Percentiles rank a stretch among this genome's conserved stretches.
These are phyloP conservation scores for Lactifluus hygrophoroides DNA, from an alignment of 768 basidiomycete genomes.

Conservation along the genomic window DNA sequence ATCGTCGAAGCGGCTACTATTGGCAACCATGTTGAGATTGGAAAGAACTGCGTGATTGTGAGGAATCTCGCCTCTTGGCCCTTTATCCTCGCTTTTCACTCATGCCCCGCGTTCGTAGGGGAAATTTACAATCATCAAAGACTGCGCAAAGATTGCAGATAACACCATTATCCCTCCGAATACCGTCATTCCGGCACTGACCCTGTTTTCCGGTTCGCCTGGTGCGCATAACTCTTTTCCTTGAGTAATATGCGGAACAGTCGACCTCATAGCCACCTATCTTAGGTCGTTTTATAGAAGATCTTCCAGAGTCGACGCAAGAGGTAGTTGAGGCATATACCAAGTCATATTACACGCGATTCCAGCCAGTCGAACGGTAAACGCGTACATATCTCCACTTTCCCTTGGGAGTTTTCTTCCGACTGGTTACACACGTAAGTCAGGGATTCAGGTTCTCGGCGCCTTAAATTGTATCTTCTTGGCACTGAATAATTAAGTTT, in stretches of 20 bases:
- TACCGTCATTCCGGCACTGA: slow-evolving; percentile 84
- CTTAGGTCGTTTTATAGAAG: slow-evolving; percentile 69
- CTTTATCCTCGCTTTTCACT: neutral
- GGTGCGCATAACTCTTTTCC: slow-evolving; percentile 39
- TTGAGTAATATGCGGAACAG: neutral
- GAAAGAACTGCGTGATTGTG: slow-evolving; percentile 92
- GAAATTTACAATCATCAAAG: slow-evolving; percentile 94
- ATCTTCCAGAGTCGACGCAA: slow-evolving; percentile 90
- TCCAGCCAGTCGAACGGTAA: slow-evolving; percentile 43
- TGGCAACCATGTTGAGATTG: slow-evolving; percentile 90
- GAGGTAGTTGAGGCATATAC: slow-evolving; percentile 82
- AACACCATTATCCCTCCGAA: slow-evolving; percentile 86
- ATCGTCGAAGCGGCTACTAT: slow-evolving; percentile 94
- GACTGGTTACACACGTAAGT: neutral
- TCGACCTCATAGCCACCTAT: neutral
- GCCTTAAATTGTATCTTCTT: neutral
- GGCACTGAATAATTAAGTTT: neutral
- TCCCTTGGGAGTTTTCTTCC: neutral
- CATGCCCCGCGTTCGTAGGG: slow-evolving; percentile 43
- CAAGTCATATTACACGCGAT: slow-evolving; percentile 79
- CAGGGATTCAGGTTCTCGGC: neutral
- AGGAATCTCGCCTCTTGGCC: slow-evolving; percentile 25
- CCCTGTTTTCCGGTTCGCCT: slow-evolving; percentile 83
- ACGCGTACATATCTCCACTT: neutral
- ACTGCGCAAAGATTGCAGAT: slow-evolving; percentile 85